Conservation (phyloP, 2,329 filamentous ascomycete genomes). For the Ciborinia camelliae region DNA sequence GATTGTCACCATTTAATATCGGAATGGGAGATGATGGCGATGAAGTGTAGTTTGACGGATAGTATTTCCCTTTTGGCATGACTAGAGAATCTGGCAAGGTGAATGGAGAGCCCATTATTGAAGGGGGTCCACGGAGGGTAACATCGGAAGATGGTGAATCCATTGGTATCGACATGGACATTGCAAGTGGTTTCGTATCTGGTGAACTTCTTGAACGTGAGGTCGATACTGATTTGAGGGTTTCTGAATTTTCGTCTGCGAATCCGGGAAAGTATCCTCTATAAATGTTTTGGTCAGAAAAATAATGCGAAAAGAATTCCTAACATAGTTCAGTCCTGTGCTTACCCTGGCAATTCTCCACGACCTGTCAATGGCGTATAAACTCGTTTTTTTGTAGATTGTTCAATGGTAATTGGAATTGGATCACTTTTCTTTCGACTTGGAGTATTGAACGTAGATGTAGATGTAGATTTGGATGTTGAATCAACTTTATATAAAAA, state of each 20-base stretch:
- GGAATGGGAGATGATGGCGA: constrained; percentile 19
- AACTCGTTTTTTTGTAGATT: constrained; percentile 46
- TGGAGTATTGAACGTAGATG: constrained; percentile 24
- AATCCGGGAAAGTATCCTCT: constrained; percentile 61
- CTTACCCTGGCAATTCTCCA: constrained; percentile 58
- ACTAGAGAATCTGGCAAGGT: constrained; percentile 23
- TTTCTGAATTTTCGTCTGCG: constrained; percentile 47
- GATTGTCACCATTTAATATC: constrained; percentile 29
- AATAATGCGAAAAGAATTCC: not conserved
- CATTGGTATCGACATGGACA: constrained; percentile 30
- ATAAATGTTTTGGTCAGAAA: constrained; percentile 18
- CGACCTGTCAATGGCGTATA: constrained; percentile 49
- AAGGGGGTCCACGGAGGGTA: constrained; percentile 14
- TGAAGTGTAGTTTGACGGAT: constrained; percentile 57
- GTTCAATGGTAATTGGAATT: constrained; percentile 54
- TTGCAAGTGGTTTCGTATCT: constrained; percentile 9
- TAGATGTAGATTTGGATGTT: too few relatives aligned
- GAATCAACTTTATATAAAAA: constrained; percentile 18
- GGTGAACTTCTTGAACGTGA: constrained; percentile 39
- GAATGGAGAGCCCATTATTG: constrained; percentile 19
- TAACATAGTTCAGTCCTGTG: constrained; percentile 21
- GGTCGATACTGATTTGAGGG: constrained; percentile 33
- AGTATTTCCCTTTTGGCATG: constrained; percentile 60
- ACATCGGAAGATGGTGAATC: constrained; percentile 19
- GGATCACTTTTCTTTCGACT: constrained; percentile 43